Percentiles rank a stretch among this genome's conserved stretches.
Evolutionary conservation across 768 basidiomycete genomes (phyloP).

Genomic region (Panaeolus papilionaceus): DNA sequence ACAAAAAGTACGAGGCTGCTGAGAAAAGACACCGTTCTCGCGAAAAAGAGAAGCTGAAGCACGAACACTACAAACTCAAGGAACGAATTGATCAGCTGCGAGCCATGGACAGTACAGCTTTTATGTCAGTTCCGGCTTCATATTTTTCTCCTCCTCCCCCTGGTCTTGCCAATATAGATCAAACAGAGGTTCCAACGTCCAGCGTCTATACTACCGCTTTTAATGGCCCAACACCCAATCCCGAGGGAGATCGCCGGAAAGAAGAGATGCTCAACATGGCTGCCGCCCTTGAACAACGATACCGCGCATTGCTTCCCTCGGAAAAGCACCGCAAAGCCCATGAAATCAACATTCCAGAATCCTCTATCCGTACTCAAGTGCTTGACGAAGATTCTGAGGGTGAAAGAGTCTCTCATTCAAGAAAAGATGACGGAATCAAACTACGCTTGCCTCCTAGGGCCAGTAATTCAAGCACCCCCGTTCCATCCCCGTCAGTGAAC

Average conservation of each 20-base stretch:
- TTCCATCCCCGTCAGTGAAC: slow-evolving; percentile 32
- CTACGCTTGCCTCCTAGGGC: slow-evolving; percentile 34
- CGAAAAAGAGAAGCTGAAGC: slow-evolving; percentile 91
- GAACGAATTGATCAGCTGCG: slow-evolving; percentile 86
- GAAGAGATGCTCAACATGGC: slow-evolving; percentile 79
- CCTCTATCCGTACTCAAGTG: slow-evolving; percentile 18
- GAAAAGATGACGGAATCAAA: slow-evolving; percentile 43
- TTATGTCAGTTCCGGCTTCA: slow-evolving; percentile 64
- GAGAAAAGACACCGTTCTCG: slow-evolving; percentile 86
- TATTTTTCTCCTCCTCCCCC: slow-evolving; percentile 55
- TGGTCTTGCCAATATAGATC: slow-evolving; percentile 30
- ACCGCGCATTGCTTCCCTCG: slow-evolving; percentile 74
- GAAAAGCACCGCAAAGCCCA: slow-evolving; percentile 53
- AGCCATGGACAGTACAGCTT: slow-evolving; percentile 73
- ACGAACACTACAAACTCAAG: slow-evolving; percentile 91
- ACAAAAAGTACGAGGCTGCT: slow-evolving; percentile 85
- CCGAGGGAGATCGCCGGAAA: slow-evolving; percentile 78
- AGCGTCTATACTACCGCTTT: slow-evolving; percentile 39
- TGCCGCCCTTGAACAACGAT: slow-evolving; percentile 69
- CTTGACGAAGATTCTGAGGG: slow-evolving; percentile 30
- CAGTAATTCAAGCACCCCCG: slow-evolving; percentile 30
- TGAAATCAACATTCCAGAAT: slow-evolving; percentile 27
- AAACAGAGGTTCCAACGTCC: slow-evolving; percentile 27
- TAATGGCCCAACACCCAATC: slow-evolving; percentile 44
- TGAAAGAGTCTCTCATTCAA: slow-evolving; percentile 25